Evolutionary conservation across 345 rosid genomes (phyloP).

Genomic region (Eucalyptus cloeziana): DNA sequence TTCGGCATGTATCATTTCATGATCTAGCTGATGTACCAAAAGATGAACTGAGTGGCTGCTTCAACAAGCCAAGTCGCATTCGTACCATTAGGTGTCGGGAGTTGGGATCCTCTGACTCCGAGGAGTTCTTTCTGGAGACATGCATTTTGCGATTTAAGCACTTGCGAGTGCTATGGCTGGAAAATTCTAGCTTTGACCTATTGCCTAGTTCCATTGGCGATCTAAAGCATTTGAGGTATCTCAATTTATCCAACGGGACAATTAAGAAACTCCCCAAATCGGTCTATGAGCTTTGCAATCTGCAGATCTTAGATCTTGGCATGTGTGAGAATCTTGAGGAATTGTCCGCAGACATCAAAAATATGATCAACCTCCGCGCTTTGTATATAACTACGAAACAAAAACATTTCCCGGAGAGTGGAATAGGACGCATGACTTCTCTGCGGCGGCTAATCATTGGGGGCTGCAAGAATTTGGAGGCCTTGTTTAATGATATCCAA

Average conservation of each 20-base stretch:
- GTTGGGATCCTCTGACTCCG: no score
- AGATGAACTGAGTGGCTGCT: no score
- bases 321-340: background rate
- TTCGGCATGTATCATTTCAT: no score
- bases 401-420: background rate
- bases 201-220: no score
- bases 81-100: rapidly evolving
- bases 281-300: background rate
- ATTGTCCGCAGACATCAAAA: background rate
- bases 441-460: background rate
- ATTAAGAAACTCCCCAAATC: slow-evolving; percentile 1
- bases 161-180: no score
- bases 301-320: background rate
- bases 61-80: rapidly evolving
- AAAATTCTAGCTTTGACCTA: rapidly evolving
- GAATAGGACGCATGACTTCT: slow-evolving; percentile 2
- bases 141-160: no score
- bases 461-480: background rate
- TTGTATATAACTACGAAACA: background rate
- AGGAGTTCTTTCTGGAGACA: no score
- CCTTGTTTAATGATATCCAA: background rate
- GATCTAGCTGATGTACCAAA: rapidly evolving
- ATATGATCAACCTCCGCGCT: background rate
- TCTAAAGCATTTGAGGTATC: background rate
- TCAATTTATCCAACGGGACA: background rate